Percentiles rank a stretch among this genome's conserved stretches.
These are phyloP conservation scores for Exophiala mesophila DNA, from an alignment of 2,329 filamentous ascomycete species.

Conservation along the genomic window DNA sequence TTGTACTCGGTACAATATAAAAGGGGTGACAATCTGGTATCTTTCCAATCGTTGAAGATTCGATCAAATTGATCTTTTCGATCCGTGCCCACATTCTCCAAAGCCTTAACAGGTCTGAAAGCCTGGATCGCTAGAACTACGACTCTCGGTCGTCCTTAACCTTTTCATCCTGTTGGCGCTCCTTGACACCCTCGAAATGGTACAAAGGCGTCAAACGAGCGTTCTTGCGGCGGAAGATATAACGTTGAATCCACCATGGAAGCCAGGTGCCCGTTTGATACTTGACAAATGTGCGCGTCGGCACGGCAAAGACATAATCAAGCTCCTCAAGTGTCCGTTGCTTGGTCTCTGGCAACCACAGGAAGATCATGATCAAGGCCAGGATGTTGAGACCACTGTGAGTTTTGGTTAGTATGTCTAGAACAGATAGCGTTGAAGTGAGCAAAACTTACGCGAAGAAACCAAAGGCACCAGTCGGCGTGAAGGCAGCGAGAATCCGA, in stretches of 20 bases:
- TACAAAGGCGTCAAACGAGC: slow-evolving; percentile 45
- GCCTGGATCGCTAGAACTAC: too few relatives aligned
- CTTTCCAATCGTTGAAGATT: too few relatives aligned
- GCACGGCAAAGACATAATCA: slow-evolving; percentile 47
- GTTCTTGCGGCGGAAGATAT: slow-evolving; percentile 34
- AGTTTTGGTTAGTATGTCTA: slow-evolving; percentile 14
- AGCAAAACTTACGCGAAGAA: slow-evolving; percentile 35
- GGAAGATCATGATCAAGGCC: slow-evolving; percentile 44
- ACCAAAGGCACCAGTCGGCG: slow-evolving; percentile 33
- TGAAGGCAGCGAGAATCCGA: slow-evolving; percentile 20
- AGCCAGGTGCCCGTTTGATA: slow-evolving; percentile 37
- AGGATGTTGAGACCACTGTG: slow-evolving; percentile 46
- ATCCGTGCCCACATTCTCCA: too few relatives aligned
- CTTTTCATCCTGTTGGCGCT: background rate
- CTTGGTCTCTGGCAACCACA: slow-evolving; percentile 34
- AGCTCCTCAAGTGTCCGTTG: slow-evolving; percentile 28
- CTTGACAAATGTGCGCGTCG: slow-evolving; percentile 36
- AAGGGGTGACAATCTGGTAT: too few relatives aligned
- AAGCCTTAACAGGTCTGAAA: too few relatives aligned
- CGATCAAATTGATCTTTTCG: too few relatives aligned
- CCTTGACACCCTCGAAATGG: slow-evolving; percentile 37
- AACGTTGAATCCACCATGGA: slow-evolving; percentile 46
- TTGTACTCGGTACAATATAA: too few relatives aligned
- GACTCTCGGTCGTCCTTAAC: background rate
- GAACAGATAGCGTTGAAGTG: background rate